Percentiles rank a stretch among this genome's conserved stretches.
These are phyloP conservation scores for Aureobasidium sp. DNA, from an alignment of 2,329 filamentous ascomycete species.

Conservation along the genomic window DNA sequence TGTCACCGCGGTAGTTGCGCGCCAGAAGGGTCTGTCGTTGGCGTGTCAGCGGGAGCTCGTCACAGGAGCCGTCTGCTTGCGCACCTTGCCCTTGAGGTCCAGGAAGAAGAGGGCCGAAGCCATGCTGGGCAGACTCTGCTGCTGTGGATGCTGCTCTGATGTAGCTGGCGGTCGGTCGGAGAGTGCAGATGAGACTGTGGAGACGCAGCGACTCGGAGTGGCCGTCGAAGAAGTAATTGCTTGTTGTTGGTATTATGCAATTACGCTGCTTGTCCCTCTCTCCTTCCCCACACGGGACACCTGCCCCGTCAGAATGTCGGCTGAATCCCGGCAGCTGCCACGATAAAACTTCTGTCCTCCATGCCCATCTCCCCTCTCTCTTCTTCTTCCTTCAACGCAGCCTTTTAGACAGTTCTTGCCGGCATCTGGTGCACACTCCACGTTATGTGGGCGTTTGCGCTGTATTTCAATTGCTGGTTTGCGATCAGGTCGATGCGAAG, in stretches of 20 bases:
- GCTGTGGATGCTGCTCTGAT: constrained; percentile 46
- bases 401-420: constrained; percentile 80
- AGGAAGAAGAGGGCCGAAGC: constrained; percentile 97
- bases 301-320: neutral
- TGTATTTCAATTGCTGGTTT: constrained; percentile 54
- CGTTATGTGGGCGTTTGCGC: constrained; percentile 61
- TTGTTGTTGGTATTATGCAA: neutral
- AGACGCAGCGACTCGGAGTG: neutral
- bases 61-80: constrained; percentile 20
- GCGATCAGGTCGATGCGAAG: constrained; percentile 56
- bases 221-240: neutral
- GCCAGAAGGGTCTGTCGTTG: constrained; percentile 77
- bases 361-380: constrained; percentile 2
- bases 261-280: constrained; percentile 3
- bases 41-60: neutral
- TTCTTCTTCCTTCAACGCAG: constrained; percentile 50
- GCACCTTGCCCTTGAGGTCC: constrained; percentile 98
- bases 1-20: constrained; percentile 96
- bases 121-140: constrained; percentile 50
- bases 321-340: neutral
- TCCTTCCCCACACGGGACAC: constrained; percentile 1
- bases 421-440: constrained; percentile 49
- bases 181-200: neutral
- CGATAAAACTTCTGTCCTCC: constrained; percentile 2
- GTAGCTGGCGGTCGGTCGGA: neutral